Base-by-base conservation (phyloP, 2,329 filamentous ascomycete species). In the Xylaria sp. region DNA sequence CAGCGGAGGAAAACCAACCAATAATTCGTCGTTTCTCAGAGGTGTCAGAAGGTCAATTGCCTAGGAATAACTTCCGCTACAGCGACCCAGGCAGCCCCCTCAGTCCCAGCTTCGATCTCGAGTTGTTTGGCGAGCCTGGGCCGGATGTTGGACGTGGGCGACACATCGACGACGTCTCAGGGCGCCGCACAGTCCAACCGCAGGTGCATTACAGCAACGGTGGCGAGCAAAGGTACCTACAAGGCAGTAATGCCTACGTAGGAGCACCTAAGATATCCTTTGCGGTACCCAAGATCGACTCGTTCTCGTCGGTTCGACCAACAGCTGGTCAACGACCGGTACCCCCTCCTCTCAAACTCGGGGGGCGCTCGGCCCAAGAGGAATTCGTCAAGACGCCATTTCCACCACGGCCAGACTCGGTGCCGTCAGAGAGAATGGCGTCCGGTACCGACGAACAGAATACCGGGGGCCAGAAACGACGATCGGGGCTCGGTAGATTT, bases 41-140 rank as follows among this genome's bases (percentile, higher is more conserved):
- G 0, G 54, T 28, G 1, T 65, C 57, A n/a, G 65, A 66, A 7
- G 52, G 55, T 2, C 72, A 71, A 18, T 13, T 69, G 8, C 62
- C 69, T 18, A 74, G 72, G 44, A 70, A 65, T 54, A 72, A 65
- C 44, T 52, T 65, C 64, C 73, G 74, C 3, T 70, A 76, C 46
- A 78, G 76, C 59, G 75, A 78, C 60, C 75, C 75, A 0, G 75
- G 74, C 0, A 75, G 73, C 41, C 74, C 74, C 1, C 59, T 68
- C 46, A 67, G 37, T 32, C 59, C 63, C 46, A 65, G 70, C 12
- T 56, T 71, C 12, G 62, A 70, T 58, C 50, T 60, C 2, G 67
- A 66, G 23, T 71, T 58, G 23, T 66, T 72, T 37, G 72, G 73
- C 28, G 72, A 73, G 32, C 71, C 73, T 4, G 70, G 71, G 18